These are phyloP conservation scores for Xylaria curta DNA, from an alignment of 495 filamentous ascomycete species.

Conservation along the genomic window DNA sequence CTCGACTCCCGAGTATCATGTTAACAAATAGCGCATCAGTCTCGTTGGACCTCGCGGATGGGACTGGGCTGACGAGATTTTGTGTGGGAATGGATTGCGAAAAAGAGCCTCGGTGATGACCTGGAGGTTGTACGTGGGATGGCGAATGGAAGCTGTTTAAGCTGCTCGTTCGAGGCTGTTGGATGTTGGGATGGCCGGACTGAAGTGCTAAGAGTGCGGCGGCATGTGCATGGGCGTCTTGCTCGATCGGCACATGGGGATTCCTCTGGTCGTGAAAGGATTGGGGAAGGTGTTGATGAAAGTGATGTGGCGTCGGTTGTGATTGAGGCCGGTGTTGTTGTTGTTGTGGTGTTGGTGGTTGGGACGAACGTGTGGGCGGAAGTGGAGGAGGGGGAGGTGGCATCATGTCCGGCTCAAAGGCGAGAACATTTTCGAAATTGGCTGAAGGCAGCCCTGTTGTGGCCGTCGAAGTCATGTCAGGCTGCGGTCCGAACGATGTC, in stretches of 20 bases:
- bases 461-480: slow-evolving; percentile 32
- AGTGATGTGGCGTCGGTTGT: slow-evolving; percentile 5
- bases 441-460: slow-evolving; percentile 29
- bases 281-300: slow-evolving; percentile 3
- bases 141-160: slow-evolving; percentile 27
- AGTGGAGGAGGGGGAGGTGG: slow-evolving; percentile 32
- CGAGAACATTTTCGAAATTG: slow-evolving; percentile 31
- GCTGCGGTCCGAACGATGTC: slow-evolving; percentile 64
- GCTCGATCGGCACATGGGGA: slow-evolving; percentile 34
- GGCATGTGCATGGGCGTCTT: slow-evolving; percentile 35
- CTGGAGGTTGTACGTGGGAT: slow-evolving; percentile 19
- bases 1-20: slow-evolving; percentile 45
- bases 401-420: slow-evolving; percentile 39
- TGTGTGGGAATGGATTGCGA: slow-evolving; percentile 26
- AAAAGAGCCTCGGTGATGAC: slow-evolving; percentile 27
- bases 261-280: slow-evolving; percentile 8
- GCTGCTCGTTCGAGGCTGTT: slow-evolving; percentile 24
- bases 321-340: slow-evolving; percentile 31
- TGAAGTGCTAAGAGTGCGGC: slow-evolving; percentile 37
- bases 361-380: neutral
- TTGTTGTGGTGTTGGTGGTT: slow-evolving; percentile 13
- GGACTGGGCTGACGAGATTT: slow-evolving; percentile 29
- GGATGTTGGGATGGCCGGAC: slow-evolving; percentile 31
- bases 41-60: slow-evolving; percentile 32
- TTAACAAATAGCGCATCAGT: slow-evolving; percentile 41